Base-by-base conservation (phyloP, 352 stramenopile genomes). In the Globisporangium barbulae region DNA sequence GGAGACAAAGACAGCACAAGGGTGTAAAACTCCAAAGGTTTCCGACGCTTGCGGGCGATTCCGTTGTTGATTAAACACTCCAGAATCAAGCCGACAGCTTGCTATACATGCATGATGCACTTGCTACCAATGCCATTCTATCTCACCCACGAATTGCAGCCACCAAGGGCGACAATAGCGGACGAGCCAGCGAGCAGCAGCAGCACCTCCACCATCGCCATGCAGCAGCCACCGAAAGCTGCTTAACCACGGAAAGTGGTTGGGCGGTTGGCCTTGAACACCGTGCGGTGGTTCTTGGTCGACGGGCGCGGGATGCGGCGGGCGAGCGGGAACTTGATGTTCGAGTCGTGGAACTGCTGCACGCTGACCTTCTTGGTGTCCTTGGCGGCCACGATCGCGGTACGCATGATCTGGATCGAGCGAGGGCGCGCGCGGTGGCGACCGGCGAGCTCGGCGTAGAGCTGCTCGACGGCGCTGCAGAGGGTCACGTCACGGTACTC, bases 401-500 rank as follows among this genome's bases (percentile, higher is more conserved):
- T 99, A 73, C 97, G 89, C 86, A 99, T 99, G 81, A 99, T 99
- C 88, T 99, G 98, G 78, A 99, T 99, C 69, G 96, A 99, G 76
- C 96, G 91, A 68, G 94, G 93, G 70, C 98, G 97, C 21, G 87
- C 85, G 53, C 98, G 97, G 89, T 99, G 98, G 75, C 97, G 94
- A 74, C 97, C 97, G 54, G 97, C 97, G 74, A 99, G 98, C 83
- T 99, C 98, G 42, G 97, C 71, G 88, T 99, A 99, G 69, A 99
- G 91, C 89, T 99, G 97, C 68, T 98, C 95, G 31, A 99, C 94
- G 61, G 98, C 97, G 69, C 94, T 96, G 68, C 96, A 98, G 54
- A 99, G 86, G 55, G 90, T 98, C 65, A 98, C 76, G 73, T 99
- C 96, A 85, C 98, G 91, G 96, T 99, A 99, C 89, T 99, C 98